Evolutionary conservation across 306 rosid genomes (phyloP), one percentile per base, ranked within the genome.

Genomic region (Sophora flavescens): DNA sequence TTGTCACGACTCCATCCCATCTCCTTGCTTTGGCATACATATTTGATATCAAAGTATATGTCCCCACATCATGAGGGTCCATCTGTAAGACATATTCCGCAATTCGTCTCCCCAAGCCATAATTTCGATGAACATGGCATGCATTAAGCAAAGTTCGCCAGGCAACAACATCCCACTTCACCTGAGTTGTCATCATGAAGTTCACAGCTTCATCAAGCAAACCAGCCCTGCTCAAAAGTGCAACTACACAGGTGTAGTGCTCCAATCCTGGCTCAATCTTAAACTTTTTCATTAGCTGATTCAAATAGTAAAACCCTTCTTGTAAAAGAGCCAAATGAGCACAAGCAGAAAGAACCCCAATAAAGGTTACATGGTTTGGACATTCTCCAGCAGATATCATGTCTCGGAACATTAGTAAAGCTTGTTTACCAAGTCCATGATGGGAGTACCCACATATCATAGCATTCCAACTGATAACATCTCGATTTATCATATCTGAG

Each of bases 61-160:
- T 78, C 36, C 93, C 92, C 63, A 89, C 88, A 82, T 93, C 96
- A n/a, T 68, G 84, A 54, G 98, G 96, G 28, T 91, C 91, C 89
- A 88, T 87, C 74, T 85, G 84, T 52, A 93, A 81, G 75, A 89
- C 89, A 58, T 59, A 81, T 83, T 84, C 88, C 8, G 96, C 96
- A 65, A 91, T 84, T 51, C 42, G 68, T 78, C 57, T 85, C 52
- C 97, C 98, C 72, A 91, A 74, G 68, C 80, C 88, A 56, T 87
- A 81, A 64, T 93, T 82, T 44, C 79, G 88, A 81, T 87, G 96
- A 78, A 89, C 86, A 79, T 84, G 91, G 56, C 97, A 93, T 45
- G 98, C 91, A 54, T 87, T 89, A n/a, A 93, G 96, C 86, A 93
- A 75, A 73, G 91, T 88, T 17, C 91, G 88, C 98, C 97, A 93